Conservation (phyloP, 2,329 filamentous ascomycete species). For the Metarhizium anisopliae region DNA sequence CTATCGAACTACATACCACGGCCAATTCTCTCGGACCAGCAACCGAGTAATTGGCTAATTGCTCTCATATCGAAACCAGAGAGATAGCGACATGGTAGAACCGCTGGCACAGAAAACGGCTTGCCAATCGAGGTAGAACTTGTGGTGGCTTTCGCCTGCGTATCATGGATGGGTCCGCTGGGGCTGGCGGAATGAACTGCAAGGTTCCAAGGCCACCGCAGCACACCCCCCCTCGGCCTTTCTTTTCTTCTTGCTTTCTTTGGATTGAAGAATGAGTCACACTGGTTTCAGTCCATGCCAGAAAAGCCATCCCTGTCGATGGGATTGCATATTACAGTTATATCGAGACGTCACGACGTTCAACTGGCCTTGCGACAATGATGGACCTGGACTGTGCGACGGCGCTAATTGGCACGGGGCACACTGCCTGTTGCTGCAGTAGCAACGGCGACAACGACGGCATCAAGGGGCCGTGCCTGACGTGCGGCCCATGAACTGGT, state of each 20-base stretch:
- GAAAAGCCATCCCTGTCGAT: conserved; percentile 8
- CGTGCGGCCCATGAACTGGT: too few relatives aligned
- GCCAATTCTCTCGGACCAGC: not conserved
- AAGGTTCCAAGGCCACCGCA: too few relatives aligned
- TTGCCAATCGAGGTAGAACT: not conserved
- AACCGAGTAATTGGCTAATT: not conserved
- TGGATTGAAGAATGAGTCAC: conserved; percentile 13
- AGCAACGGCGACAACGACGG: not conserved
- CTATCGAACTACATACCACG: not conserved
- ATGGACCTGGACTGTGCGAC: not conserved
- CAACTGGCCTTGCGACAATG: not conserved
- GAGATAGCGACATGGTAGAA: not conserved
- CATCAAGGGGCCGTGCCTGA: too few relatives aligned
- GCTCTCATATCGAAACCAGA: not conserved
- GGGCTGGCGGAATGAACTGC: conserved; percentile 9
- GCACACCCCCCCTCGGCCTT: too few relatives aligned
- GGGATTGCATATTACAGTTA: not conserved
- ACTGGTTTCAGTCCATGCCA: conserved; percentile 11
- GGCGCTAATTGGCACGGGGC: not conserved
- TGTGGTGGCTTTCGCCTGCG: not conserved
- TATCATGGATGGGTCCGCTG: conserved; percentile 3
- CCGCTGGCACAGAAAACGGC: not conserved
- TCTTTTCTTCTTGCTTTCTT: not conserved
- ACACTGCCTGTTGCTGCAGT: conserved; percentile 1
- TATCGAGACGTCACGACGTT: not conserved